phyloP scores from a whole-genome alignment of 2,329 filamentous ascomycete genomes.

The Cordyceps cateniannulata region DNA sequence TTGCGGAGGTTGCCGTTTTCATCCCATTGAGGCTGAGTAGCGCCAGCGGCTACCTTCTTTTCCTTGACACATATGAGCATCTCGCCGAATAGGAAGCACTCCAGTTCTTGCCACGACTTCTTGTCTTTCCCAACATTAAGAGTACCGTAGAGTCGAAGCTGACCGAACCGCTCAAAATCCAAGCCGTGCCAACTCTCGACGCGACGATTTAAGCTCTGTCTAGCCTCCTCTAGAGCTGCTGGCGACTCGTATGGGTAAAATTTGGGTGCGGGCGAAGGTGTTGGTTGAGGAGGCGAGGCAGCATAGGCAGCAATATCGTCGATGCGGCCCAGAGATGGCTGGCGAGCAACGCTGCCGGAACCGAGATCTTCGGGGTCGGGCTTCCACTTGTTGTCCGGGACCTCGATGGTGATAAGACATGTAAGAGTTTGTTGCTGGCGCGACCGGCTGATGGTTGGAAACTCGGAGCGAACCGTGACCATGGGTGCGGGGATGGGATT shows the following conservation, averaged over 20 bases:
- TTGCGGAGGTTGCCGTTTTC: conserved; percentile 53
- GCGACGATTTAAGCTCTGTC: conserved; percentile 74
- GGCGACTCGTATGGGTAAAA: conserved; percentile 68
- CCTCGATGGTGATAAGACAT: conserved; percentile 88
- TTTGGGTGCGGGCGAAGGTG: conserved; percentile 38
- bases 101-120: conserved; percentile 92
- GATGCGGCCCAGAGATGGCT: conserved; percentile 34
- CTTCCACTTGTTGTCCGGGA: conserved; percentile 86
- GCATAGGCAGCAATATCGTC: conserved; percentile 50
- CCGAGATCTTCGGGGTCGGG: conserved; percentile 77
- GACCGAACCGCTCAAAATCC: conserved; percentile 88
- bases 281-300: conserved; percentile 53
- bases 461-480: conserved; percentile 94
- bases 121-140: conserved; percentile 94
- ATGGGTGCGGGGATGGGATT: conserved; percentile 87
- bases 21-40: conserved; percentile 55
- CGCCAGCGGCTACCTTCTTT: conserved; percentile 59
- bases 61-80: conserved; percentile 99
- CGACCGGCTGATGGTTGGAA: conserved; percentile 86
- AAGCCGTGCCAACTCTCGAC: conserved; percentile 98
- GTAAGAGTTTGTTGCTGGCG: conserved; percentile 93
- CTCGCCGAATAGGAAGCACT: conserved; percentile 94
- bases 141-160: conserved; percentile 80
- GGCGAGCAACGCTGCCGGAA: conserved; percentile 37
- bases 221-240: conserved; percentile 75